phyloP scores from a whole-genome alignment of 2,329 filamentous ascomycete genomes.

The Cercospora citrullina region DNA sequence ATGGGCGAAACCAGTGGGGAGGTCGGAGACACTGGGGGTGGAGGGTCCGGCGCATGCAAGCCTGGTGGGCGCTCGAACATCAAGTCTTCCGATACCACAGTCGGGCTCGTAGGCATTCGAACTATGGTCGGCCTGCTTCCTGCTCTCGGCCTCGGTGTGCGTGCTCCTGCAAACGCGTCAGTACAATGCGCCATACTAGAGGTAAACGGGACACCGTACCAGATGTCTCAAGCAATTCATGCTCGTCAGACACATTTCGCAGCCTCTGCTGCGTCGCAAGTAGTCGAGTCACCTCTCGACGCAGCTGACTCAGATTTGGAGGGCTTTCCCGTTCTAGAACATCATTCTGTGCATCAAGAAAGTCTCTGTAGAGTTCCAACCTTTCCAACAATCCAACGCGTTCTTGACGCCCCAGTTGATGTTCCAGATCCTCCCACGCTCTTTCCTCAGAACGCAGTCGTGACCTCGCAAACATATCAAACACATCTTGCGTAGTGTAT shows the following conservation, averaged over 20 bases:
- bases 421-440: conserved; percentile 54
- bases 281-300: conserved; percentile 12
- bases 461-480: conserved; percentile 47
- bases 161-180: conserved; percentile 16
- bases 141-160: conserved; percentile 23
- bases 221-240: not conserved
- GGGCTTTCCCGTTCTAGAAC: conserved; percentile 24
- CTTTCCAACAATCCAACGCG: conserved; percentile 50
- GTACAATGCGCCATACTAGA: not conserved
- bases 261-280: conserved; percentile 21
- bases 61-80: not conserved
- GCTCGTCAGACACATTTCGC: not conserved
- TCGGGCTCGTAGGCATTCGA: conserved; percentile 25
- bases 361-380: conserved; percentile 53
- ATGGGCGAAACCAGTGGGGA: conserved; percentile 41
- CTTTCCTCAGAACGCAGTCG: conserved; percentile 46
- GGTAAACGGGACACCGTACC: not conserved
- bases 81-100: conserved; percentile 17
- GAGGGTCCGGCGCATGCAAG: conserved; percentile 12
- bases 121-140: conserved; percentile 17
- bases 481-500: conserved; percentile 54
- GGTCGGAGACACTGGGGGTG: conserved; percentile 40
- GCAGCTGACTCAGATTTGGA: conserved; percentile 2
- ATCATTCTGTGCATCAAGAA: conserved; percentile 44
- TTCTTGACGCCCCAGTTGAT: conserved; percentile 50